Percentiles rank a stretch among this genome's conserved stretches.
Conservation (phyloP, 257 asterid genomes). For the Lycium ferocissimum region DNA sequence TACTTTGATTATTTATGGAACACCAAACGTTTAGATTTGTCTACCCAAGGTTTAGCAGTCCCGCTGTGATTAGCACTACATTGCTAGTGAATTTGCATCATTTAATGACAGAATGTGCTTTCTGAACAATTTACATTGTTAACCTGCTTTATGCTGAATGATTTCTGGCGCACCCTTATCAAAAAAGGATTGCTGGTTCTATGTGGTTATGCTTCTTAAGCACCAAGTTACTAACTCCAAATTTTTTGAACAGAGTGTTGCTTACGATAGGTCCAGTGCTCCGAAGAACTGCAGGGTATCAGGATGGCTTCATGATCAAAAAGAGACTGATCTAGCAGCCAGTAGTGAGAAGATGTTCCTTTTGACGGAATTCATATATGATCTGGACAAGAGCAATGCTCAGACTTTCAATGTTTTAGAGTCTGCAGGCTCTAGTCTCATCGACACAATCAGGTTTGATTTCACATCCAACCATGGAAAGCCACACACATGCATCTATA, state of each 20-base stretch:
- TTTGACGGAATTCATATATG: constrained; percentile 74
- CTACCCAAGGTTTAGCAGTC: neutral
- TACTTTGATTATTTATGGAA: no score
- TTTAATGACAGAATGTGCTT: neutral
- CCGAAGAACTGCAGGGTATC: constrained; percentile 85
- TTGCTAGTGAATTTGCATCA: neutral
- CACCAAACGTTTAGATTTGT: neutral
- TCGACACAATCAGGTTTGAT: constrained; percentile 76
- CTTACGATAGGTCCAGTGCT: constrained; percentile 94
- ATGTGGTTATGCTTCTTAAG: neutral
- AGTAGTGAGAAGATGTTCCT: constrained; percentile 49
- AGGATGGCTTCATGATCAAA: constrained; percentile 72
- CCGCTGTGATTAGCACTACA: neutral
- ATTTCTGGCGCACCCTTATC: neutral
- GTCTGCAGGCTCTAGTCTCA: constrained; percentile 48
- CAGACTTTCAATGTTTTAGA: constrained; percentile 75
- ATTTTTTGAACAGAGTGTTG: constrained; percentile 72
- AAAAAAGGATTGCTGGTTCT: neutral
- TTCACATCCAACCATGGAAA: constrained; percentile 84
- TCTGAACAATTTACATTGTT: neutral
- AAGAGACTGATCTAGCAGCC: constrained; percentile 37
- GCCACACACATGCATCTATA: constrained; percentile 85
- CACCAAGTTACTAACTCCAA: neutral
- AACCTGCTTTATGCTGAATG: neutral
- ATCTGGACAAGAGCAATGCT: constrained; percentile 72